Evolutionary conservation across 2,329 filamentous ascomycete species (phyloP).

Genomic region (Cercospora brassicicola): DNA sequence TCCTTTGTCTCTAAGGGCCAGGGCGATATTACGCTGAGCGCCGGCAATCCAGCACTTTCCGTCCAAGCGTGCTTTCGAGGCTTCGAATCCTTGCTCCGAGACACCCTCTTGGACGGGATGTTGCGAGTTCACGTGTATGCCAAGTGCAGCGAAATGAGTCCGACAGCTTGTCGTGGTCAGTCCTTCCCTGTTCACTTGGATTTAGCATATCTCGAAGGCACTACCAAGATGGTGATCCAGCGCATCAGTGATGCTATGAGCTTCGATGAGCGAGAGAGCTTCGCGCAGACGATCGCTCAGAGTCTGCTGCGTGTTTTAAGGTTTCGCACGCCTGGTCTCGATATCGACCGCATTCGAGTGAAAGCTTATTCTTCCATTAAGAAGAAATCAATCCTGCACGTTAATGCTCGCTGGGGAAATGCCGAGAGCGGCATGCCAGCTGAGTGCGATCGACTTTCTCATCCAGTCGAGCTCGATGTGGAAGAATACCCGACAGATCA

Average conservation of each 20-base stretch:
- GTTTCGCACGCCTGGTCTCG: slow-evolving; percentile 13
- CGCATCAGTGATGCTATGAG: neutral
- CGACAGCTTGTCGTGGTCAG: neutral
- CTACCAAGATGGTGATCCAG: neutral
- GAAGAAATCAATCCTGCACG: neutral
- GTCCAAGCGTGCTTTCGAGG: neutral
- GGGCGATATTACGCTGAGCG: too few relatives aligned
- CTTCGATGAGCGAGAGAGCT: neutral
- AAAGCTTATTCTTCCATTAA: neutral
- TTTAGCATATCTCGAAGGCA: neutral
- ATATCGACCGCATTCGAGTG: neutral
- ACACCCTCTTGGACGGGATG: neutral
- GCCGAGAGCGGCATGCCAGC: neutral
- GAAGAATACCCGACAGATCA: neutral
- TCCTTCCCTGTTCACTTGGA: neutral
- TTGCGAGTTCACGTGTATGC: neutral
- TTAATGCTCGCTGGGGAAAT: neutral
- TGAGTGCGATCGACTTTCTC: neutral
- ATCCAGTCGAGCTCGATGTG: neutral
- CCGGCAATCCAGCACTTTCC: neutral
- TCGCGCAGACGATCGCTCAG: slow-evolving; percentile 13
- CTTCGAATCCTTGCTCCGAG: neutral
- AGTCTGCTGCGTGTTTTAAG: slow-evolving; percentile 33
- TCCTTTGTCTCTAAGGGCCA: too few relatives aligned
- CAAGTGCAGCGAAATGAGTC: neutral